A percentile compares a stretch with the other conserved stretches of the same genome.
These are phyloP conservation scores for Podospora sp. DNA, from an alignment of 495 filamentous ascomycete genomes.

Conservation along the genomic window DNA sequence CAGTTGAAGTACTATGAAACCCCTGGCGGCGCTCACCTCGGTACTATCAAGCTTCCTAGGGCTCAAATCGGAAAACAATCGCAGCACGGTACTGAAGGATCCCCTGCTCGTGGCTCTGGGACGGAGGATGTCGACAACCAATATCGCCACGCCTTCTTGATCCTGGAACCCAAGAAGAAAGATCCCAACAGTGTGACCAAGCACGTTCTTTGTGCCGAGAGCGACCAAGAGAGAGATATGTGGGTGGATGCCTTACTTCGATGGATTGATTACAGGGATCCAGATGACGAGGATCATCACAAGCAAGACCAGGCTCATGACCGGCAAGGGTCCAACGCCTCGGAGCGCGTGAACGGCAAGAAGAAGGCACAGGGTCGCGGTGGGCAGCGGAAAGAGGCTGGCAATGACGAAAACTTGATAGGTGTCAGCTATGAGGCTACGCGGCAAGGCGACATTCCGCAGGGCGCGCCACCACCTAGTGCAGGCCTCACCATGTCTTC, in stretches of 20 bases:
- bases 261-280: conserved; percentile 78
- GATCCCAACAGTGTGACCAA: conserved; percentile 88
- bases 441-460: conserved; percentile 62
- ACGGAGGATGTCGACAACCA: conserved; percentile 85
- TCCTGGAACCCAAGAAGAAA: conserved; percentile 94
- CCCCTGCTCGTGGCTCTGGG: conserved; percentile 59
- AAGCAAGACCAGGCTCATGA: conserved; percentile 40
- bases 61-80: conserved; percentile 93
- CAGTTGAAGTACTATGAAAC: conserved; percentile 89
- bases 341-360: conserved; percentile 46
- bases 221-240: conserved; percentile 85
- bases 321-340: conserved; percentile 35
- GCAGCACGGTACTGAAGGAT: conserved; percentile 61
- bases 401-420: conserved; percentile 62
- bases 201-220: conserved; percentile 94
- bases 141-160: conserved; percentile 93
- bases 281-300: conserved; percentile 53
- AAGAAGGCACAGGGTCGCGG: conserved; percentile 54
- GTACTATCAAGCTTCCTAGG: conserved; percentile 87
- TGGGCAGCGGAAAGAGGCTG: conserved; percentile 33
- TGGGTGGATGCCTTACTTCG: conserved; percentile 91
- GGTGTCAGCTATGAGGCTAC: conserved; percentile 84
- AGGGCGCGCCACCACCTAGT: conserved; percentile 35
- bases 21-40: conserved; percentile 83
- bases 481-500: conserved; percentile 35